Evolutionary conservation across 2,329 filamentous ascomycete genomes (phyloP), one percentile per base, ranked within the genome.

Genomic region (Tothia fuscella): DNA sequence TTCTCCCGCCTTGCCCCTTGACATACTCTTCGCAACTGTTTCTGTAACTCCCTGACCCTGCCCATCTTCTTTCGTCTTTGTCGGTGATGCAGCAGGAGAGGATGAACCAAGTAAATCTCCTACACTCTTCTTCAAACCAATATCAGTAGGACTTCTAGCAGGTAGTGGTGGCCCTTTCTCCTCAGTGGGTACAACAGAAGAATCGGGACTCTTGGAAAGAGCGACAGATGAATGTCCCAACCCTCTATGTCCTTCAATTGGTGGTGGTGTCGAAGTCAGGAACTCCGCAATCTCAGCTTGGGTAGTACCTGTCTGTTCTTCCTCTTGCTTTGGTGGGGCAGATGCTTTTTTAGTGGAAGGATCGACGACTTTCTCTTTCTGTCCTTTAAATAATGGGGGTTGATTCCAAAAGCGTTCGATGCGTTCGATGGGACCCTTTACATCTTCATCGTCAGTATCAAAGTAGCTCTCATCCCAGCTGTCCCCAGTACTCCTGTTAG

Each of bases 241-340:
- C 10, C 64, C 64, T 28, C 64, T 56, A 42, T 64, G 63, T 16
- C 54, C 49, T 10, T 61, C 58, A 14, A 58, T 46, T 3, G 46
- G 47, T 14, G 44, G 37, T 7, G 57, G 51, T 3, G 52, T 49
- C 3, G 48, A 39, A 29, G 48, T 51, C 13, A 64, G 46, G 37
- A 64, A 64, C 13, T 57, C 54, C 2, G 53, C 53, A 34, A 65
- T 62, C 33, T 64, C 63, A n/a, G 56, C 56, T 12, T 62, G 55
- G 21, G 53, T 57, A 7, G 60, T 63, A 14, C 13, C 25, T 7
- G 9, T 17, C 4, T 17, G 21, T 10, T 37, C 35, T 9, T 37
- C 35, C 17, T 25, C 28, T 10, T 37, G n/a, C 14, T 21, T 37
- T 7, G 20, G 6, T 16, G 35, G 17, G 21, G 22, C 28, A 19